Evolutionary conservation across 768 basidiomycete genomes (phyloP).

Genomic region (Xerocomellus chrysenteron): DNA sequence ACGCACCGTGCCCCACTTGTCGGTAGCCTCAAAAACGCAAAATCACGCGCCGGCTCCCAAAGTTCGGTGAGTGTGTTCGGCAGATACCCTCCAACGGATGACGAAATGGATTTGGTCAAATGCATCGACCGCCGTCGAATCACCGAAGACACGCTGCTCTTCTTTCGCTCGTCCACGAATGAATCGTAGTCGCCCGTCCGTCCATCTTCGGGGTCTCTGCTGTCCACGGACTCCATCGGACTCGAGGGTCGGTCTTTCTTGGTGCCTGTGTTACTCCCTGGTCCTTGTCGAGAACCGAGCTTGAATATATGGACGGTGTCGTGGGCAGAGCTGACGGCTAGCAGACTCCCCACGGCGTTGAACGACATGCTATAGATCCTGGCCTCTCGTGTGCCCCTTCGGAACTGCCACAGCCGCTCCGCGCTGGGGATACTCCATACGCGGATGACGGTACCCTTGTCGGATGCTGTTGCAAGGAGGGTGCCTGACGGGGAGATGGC

Average conservation of each 20-base stretch:
- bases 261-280: constrained; percentile 10
- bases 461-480: constrained; percentile 88
- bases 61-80: constrained; percentile 90
- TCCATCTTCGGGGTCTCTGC: constrained; percentile 55
- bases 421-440: constrained; percentile 91
- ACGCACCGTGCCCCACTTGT: constrained; percentile 76
- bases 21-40: constrained; percentile 86
- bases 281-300: constrained; percentile 48
- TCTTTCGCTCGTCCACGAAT: constrained; percentile 75
- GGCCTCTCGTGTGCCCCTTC: constrained; percentile 84
- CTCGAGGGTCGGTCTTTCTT: constrained; percentile 45
- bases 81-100: constrained; percentile 81
- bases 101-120: constrained; percentile 69
- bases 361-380: constrained; percentile 84
- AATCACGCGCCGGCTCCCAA: constrained; percentile 96
- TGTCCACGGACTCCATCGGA: constrained; percentile 66
- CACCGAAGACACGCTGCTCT: constrained; percentile 57
- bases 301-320: constrained; percentile 98
- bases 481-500: constrained; percentile 85
- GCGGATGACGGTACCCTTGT: constrained; percentile 96
- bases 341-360: constrained; percentile 76
- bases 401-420: constrained; percentile 93
- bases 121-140: constrained; percentile 71
- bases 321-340: constrained; percentile 88
- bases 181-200: constrained; percentile 79